Evolutionary conservation across 257 asterid genomes (phyloP).

Genomic region (Nicotiana undulata): DNA sequence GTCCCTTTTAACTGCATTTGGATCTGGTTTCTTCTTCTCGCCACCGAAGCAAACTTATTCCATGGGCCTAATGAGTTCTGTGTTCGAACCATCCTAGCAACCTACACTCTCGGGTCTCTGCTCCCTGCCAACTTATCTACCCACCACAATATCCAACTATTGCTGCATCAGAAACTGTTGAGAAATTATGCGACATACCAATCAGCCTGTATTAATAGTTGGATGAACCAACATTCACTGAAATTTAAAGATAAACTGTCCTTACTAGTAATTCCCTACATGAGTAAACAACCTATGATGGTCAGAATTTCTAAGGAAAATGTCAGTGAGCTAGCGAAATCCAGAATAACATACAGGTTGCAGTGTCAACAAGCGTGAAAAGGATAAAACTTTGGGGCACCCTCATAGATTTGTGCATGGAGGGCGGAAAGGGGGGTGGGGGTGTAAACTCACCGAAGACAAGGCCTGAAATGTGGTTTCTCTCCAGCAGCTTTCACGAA

Average conservation of each 20-base stretch:
- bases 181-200: neutral
- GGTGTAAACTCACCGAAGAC: constrained; percentile 41
- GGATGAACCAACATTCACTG: neutral
- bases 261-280: neutral
- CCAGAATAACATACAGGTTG: neutral
- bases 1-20: neutral
- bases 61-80: too few relatives aligned
- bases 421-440: neutral
- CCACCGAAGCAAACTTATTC: neutral
- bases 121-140: neutral
- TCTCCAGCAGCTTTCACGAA: constrained; percentile 89
- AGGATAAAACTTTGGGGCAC: neutral
- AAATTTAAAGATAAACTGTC: neutral
- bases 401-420: neutral
- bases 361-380: neutral
- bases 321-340: neutral
- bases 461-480: constrained; percentile 67
- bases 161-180: neutral
- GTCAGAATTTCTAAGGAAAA: neutral
- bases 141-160: neutral
- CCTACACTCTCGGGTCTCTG: neutral
- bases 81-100: too few relatives aligned
- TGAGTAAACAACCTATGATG: neutral
- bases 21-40: neutral
- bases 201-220: neutral